phyloP scores from a whole-genome alignment of 2,329 filamentous ascomycete species.

The Aspergillus sp. region DNA sequence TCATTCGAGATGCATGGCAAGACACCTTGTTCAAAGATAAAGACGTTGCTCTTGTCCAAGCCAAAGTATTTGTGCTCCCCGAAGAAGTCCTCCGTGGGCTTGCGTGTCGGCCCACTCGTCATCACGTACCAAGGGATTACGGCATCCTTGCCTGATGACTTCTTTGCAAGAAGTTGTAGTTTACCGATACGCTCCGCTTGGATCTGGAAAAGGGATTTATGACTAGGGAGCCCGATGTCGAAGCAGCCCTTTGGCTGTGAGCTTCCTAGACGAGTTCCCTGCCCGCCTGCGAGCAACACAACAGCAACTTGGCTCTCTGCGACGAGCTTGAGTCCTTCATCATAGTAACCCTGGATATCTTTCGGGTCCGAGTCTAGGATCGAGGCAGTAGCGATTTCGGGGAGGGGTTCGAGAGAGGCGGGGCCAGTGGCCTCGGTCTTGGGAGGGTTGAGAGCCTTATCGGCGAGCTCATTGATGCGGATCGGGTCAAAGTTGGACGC shows the following conservation, averaged over 20 bases:
- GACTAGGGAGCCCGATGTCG: constrained; percentile 88
- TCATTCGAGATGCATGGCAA: constrained; percentile 96
- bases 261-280: constrained; percentile 91
- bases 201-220: constrained; percentile 96
- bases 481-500: constrained; percentile 77
- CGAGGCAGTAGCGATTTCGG: constrained; percentile 80
- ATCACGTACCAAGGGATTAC: constrained; percentile 98
- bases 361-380: constrained; percentile 82
- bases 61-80: constrained; percentile 88
- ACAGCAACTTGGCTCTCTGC: constrained; percentile 73
- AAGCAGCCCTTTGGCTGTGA: constrained; percentile 97
- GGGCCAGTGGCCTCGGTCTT: constrained; percentile 49
- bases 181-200: constrained; percentile 92
- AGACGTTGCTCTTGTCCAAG: constrained; percentile 77
- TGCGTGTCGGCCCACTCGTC: constrained; percentile 92
- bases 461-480: constrained; percentile 82
- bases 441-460: constrained; percentile 77
- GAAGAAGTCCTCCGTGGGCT: constrained; percentile 92
- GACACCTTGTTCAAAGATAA: constrained; percentile 95
- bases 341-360: constrained; percentile 82
- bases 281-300: constrained; percentile 94
- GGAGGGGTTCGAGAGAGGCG: constrained; percentile 77
- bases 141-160: constrained; percentile 61
- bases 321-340: constrained; percentile 65
- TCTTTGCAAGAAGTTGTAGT: constrained; percentile 75